Evolutionary conservation across 805 yeast genomes (phyloP), one percentile per base, ranked within the genome.

Genomic region (Priceomyces carsonii): DNA sequence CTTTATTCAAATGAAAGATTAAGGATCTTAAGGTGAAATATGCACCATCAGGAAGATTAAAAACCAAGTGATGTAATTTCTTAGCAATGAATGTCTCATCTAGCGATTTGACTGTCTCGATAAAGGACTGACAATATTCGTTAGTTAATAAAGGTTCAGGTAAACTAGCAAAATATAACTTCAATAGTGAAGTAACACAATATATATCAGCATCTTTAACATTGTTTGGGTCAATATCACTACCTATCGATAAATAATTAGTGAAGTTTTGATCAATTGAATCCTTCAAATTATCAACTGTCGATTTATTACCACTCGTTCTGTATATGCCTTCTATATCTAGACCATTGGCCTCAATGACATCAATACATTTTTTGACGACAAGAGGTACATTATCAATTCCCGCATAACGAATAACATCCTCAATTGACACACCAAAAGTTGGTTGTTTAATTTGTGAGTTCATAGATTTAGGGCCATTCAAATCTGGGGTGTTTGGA

Each of bases 351-450:
- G 72, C 73, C 53, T 93, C 98, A 22, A 93, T 80, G 6, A 90
- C 82, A 44, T 81, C 82, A 33, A 91, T 85, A 69, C 97, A 90
- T 53, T 82, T 86, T 44, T 82, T 81, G 8, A 93, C 99, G 32
- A 93, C 77, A 12, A 84, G 73, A 1, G 99, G 99, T 4, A 93
- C 96, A 59, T 86, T 82, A 45, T 87, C 95, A 36, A 89, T 91
- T 5, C 73, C 75, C 43, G 95, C 96, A 47, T 75, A 80, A 42
- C 81, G 83, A 13, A 89, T 79, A 28, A 87, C 63, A 7, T 71
- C 78, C 39, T 84, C 95, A n/a, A 93, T 71, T 1, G 95, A 82
- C 0, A 82, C 79, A 0, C 96, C 97, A 61, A 87, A 93, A 0
- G 95, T 80, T 0, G 73, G 71, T 35, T 66, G 71, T 20, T 41